Base-by-base conservation (phyloP, 805 yeast species). In the Saturnispora saitoi region DNA sequence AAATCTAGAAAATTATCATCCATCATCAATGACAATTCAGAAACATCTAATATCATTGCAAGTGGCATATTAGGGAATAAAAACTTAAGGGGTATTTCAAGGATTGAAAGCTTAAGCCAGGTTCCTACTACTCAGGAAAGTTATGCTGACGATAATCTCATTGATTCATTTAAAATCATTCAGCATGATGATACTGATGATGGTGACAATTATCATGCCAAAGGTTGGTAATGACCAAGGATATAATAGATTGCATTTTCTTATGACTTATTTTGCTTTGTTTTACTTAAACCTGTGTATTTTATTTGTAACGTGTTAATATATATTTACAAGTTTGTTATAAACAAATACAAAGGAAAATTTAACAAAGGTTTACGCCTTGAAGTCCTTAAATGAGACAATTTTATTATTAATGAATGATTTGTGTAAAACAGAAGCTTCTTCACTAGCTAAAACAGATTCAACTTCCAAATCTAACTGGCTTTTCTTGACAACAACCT, bases 191-290 rank as follows among this genome's bases (percentile, higher is more conserved):
- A 56, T 24, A 62, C 55, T 22, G 63, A 65, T 26, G 71, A 62
- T 48, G 59, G 63, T 51, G 57, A 66, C 53, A 67, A 69, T 51
- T 69, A 69, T 50, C 72, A 69, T 50, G 67, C 73, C 5, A 60
- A 69, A 46, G 73, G 73, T 10, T 69, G 73, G 73, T 69, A 52
- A 57, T 24, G 9, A 26, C 22, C 24, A 15, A 15, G 19, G 28
- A 38, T 15, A 45, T 20, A 28, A 29, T 26, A 15, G 32, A 17
- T 40, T 40, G 32, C 20, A 19, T 40, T 15, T 40, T 17, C 30
- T 28, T 40, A 17, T 15, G 43, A 30, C 12, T 28, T 26, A 40
- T 10, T 40, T 40, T 26, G 32, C 32, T 17, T 26, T 11, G 19
- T 22, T 20, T 29, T 26, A 42, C 36, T 28, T 31, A 29, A 30